Evolutionary conservation across 495 filamentous ascomycete species (phyloP), one percentile per base, ranked within the genome.

Genomic region (Thozetella sp.): DNA sequence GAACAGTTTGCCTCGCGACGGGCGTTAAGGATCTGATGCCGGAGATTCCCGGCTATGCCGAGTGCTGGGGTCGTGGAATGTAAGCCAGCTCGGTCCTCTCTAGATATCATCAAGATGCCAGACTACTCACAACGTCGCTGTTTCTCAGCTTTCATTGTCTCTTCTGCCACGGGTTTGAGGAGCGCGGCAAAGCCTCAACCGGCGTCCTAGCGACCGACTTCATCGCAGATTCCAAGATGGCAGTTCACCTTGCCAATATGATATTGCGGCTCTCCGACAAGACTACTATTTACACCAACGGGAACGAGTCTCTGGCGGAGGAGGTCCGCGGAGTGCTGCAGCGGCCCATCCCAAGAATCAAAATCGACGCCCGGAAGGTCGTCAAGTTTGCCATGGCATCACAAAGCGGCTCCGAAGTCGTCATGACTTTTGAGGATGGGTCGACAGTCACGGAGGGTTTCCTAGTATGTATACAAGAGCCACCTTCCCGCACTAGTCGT

Each of bases 1-100:
- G 73, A 24, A 85, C 84, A 59, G 25, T 87, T 1, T 68, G 81
- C 1, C 65, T 87, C 6, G 83, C 82, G 0, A 80, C 61, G 3
- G 83, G 83, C 0, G 71, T 79, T 0, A 55, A 37, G 25, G 83
- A 85, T 50, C 50, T 76, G 12, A 66, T 79, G 53, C 65, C 66
- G 2, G 58, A 53, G 10, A 63, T 67, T 2, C 45, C 60, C 43
- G 78, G 79, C 1, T 78, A 75, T 57, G 59, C 25, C 17, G 74
- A 77, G n/a, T 61, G 66, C 46, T 82, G 77, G 77, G 74, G 67
- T 0, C 61, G 64, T 25, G 60, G 67, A n/a, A 76, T 82, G 78
- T 74, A 57, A 61, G 75, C 69, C 0, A 20, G 1, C 26, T 15
- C 54, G 1, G 0, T 2, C 15, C 9, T n/a, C n/a, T n/a, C n/a